Base-by-base conservation (phyloP, 495 filamentous ascomycete species). In the Penicillium angulare region DNA sequence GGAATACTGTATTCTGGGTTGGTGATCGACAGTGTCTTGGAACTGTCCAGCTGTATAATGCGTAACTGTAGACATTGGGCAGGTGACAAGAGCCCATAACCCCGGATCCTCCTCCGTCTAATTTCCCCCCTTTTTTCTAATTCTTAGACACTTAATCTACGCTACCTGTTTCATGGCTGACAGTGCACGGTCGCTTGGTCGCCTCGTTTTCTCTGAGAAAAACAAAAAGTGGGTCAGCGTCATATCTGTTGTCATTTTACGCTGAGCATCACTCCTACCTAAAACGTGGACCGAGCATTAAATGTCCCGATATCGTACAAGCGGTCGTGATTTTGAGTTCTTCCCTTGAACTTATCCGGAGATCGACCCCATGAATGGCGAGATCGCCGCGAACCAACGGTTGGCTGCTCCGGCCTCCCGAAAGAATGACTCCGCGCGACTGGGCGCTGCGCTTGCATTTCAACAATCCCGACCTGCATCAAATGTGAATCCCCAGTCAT, bases 381-480 rank as follows among this genome's bases (percentile, higher is more conserved):
- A 64, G 56, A 54, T 56, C 57, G 52, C 61, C 49, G 57, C 60
- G 54, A 65, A 67, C 64, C 69, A 55, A 47, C 62, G 64, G 58
- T 50, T 61, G 55, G 31, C 59, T 55, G 50, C 62, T 50, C 56
- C 51, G 56, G 47, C 49, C 47, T 53, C 52, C 54, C 61, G 54
- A 53, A 56, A 44, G 24, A 33, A 60, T 41, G 49, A 59, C 54
- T 56, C 52, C 49, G 72, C 72, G 6, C 47, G 69, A 34, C 66
- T 69, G 55, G 73, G 72, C 49, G 73, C 73, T 45, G 57, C 65
- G 24, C 55, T 64, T 15, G 73, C 73, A 36, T 76, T 74, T 40
- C 59, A 43, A 29, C 47, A 61, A 36, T 53, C 61, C 29, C 60
- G 51, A 33, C 20, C 40, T 9, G 40, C 55, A 8, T 48, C 62